A percentile compares a stretch with the other conserved stretches of the same genome.
Conservation (phyloP, 768 basidiomycete species). For the Crepidotus variabilis region DNA sequence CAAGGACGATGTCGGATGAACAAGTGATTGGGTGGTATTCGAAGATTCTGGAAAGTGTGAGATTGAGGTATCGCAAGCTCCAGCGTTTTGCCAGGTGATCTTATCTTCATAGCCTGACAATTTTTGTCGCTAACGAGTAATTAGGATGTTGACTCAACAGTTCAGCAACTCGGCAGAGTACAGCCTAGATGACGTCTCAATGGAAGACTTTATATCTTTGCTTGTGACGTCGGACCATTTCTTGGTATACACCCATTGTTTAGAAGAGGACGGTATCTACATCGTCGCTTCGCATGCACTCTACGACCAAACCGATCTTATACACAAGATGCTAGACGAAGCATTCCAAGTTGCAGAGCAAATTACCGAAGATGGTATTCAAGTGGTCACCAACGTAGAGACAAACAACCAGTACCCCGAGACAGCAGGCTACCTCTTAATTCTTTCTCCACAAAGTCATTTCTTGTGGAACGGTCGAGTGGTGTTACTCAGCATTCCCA, state of each 20-base stretch:
- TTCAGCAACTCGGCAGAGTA: slow-evolving; percentile 96
- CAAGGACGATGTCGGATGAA: slow-evolving; percentile 68
- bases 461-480: slow-evolving; percentile 94
- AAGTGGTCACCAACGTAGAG: slow-evolving; percentile 32
- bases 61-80: slow-evolving; percentile 87
- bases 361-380: slow-evolving; percentile 50
- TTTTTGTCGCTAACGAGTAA: slow-evolving; percentile 8
- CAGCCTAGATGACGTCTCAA: slow-evolving; percentile 64
- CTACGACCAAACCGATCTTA: slow-evolving; percentile 69
- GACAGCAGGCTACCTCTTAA: slow-evolving; percentile 71
- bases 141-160: slow-evolving; percentile 71
- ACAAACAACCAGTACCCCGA: slow-evolving; percentile 51
- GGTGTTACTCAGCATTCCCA: slow-evolving; percentile 70
- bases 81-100: slow-evolving; percentile 86
- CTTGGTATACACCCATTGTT: slow-evolving; percentile 84
- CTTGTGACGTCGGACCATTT: slow-evolving; percentile 87
- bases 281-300: slow-evolving; percentile 80
- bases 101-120: slow-evolving; percentile 1
- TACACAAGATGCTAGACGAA: slow-evolving; percentile 77
- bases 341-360: slow-evolving; percentile 78
- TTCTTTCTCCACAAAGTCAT: slow-evolving; percentile 79
- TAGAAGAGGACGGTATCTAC: slow-evolving; percentile 90
- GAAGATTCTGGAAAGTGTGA: slow-evolving; percentile 91
- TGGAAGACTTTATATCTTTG: slow-evolving; percentile 76
- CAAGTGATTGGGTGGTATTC: slow-evolving; percentile 87